phyloP scores from a whole-genome alignment of 2,329 filamentous ascomycete genomes.

The Exophiala calicioides region DNA sequence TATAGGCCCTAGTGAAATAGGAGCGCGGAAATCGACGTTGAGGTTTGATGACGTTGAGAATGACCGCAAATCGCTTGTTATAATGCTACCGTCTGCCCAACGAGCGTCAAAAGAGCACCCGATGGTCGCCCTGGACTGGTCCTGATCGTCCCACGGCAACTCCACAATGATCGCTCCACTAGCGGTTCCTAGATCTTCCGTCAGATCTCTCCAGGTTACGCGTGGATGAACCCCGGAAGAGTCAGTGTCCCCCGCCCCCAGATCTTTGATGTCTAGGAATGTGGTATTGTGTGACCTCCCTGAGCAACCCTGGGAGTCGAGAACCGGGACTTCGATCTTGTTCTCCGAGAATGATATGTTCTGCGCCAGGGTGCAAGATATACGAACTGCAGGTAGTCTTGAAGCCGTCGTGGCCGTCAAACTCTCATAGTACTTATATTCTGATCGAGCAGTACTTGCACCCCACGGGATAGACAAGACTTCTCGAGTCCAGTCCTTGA shows the following conservation, averaged over 20 bases:
- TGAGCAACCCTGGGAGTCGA: conserved; percentile 1
- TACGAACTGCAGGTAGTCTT: conserved; percentile 4
- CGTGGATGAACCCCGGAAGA: no score
- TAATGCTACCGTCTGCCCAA: conserved; percentile 5
- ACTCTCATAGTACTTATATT: conserved; percentile 8
- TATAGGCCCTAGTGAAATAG: not conserved
- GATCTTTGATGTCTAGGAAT: not conserved
- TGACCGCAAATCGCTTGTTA: conserved; percentile 3
- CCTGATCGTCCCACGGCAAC: no score
- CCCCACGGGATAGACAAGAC: conserved; percentile 1
- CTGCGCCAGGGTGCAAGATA: not conserved
- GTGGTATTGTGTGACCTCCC: not conserved
- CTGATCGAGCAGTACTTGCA: conserved; percentile 1
- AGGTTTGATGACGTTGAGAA: not conserved
- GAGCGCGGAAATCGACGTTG: conserved; percentile 1
- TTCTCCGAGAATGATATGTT: not conserved
- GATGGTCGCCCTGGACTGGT: no score
- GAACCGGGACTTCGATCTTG: not conserved
- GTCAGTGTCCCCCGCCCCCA: no score
- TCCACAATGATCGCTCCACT: conserved; percentile 7
- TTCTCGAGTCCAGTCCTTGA: conserved; percentile 4
- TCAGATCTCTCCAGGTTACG: no score
- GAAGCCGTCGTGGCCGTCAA: conserved; percentile 1
- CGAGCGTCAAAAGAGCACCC: conserved; percentile 6
- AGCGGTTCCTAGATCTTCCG: no score